Base-by-base conservation (phyloP, 2,329 filamentous ascomycete genomes). In the Thermothelomyces thermophilus region DNA sequence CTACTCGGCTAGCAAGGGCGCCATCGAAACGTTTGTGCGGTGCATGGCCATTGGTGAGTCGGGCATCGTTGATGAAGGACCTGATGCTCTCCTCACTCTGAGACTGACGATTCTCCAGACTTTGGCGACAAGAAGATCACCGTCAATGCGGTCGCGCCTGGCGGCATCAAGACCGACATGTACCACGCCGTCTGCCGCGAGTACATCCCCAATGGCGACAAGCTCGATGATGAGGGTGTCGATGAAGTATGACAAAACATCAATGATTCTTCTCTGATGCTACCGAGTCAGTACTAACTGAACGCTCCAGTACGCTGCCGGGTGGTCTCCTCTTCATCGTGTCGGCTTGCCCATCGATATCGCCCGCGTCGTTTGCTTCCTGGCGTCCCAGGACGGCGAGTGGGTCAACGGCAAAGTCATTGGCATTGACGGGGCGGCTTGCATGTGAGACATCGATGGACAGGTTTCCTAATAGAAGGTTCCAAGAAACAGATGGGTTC, bases 11-110 rank as follows among this genome's bases (percentile, higher is more conserved):
- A 81, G 75, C 66, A 90, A 90, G 74, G 86, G 84, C 59, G 81
- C 86, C 33, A 83, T 89, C 53, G 86, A 88, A 68, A 84, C 83
- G 10, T 87, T 89, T 67, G 83, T 86, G 58, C 83, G 86, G 65
- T 82, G 78, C 59, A 85, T 89, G 69, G 83, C 86, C 5, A 83
- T 82, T 41, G 78, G 79, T 80, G 61, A 68, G 76, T 56, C 17
- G 11, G n/a, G n/a, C n/a, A n/a, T 3, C 5, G 14, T 26, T 26
- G 5, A 26, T n/a, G 24, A 26, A 26, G 9, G 9, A 26, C 7
- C 5, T 5, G 9, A 3, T 8, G 28, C 3, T 22, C 16, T 13
- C 10, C 14, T 5, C 5, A 6, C 11, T 20, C 9, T 2, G 14
- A 10, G 34, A 26, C 31, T 43, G 16, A 43, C 14, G 6, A 13